phyloP scores from a whole-genome alignment of 345 rosid genomes.

The Corymbia maculata region DNA sequence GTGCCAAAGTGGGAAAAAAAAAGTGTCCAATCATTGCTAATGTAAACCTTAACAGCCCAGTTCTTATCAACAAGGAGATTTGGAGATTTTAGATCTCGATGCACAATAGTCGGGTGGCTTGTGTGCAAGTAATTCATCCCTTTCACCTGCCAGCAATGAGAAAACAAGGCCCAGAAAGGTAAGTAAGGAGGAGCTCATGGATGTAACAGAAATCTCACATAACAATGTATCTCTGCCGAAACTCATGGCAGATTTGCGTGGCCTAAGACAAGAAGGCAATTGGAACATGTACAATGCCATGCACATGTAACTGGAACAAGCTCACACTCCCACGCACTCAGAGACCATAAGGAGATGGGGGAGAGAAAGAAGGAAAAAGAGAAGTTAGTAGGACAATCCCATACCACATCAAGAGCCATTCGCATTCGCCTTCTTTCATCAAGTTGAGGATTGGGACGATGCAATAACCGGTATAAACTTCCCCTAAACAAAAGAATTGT shows the following conservation, averaged over 20 bases:
- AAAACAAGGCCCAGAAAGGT: not conserved
- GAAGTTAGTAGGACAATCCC: not conserved
- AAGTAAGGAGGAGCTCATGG: not conserved
- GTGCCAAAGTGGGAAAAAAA: not conserved
- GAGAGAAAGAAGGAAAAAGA: not conserved
- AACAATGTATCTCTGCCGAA: not conserved
- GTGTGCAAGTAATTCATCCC: slow-evolving; percentile 98
- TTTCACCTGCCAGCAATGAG: slow-evolving; percentile 53
- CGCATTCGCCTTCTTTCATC: slow-evolving; percentile 88
- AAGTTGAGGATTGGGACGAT: slow-evolving; percentile 64
- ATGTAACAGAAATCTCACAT: not conserved
- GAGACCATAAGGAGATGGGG: not conserved
- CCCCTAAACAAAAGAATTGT: slow-evolving; percentile 47
- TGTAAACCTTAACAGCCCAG: slow-evolving; percentile 85
- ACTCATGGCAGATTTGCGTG: not conserved
- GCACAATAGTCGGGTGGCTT: slow-evolving; percentile 90
- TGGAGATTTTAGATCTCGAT: slow-evolving; percentile 94
- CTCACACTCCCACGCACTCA: not conserved
- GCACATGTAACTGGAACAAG: not conserved
- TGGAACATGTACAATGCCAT: not conserved
- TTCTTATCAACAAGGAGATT: slow-evolving; percentile 95
- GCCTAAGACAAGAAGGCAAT: not conserved
- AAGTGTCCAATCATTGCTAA: not conserved
- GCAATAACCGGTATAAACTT: slow-evolving; percentile 82
- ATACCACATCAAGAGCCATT: slow-evolving; percentile 98